Evolutionary conservation across 768 basidiomycete genomes (phyloP).

Genomic region (Lepiota brunneoincarnata): DNA sequence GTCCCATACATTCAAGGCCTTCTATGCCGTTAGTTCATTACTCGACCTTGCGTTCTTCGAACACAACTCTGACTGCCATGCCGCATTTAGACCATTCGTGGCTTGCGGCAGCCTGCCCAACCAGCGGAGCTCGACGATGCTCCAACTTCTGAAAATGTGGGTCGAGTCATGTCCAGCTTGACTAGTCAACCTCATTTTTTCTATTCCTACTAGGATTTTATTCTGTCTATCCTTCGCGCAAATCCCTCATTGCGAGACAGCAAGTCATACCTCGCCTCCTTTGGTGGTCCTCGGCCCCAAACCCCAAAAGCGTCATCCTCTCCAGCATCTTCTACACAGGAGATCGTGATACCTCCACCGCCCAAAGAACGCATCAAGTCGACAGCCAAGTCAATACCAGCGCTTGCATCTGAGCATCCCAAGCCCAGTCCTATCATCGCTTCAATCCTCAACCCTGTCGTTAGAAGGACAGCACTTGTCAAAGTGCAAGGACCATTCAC

Average conservation of each 20-base stretch:
- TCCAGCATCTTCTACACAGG: conserved; percentile 15
- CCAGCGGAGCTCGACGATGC: conserved; percentile 33
- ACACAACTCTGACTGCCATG: conserved; percentile 1
- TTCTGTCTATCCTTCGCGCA: conserved; percentile 89
- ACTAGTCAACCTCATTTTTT: conserved; percentile 6
- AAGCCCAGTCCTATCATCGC: conserved; percentile 57
- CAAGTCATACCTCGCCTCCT: conserved; percentile 87
- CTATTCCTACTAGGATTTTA: conserved; percentile 74
- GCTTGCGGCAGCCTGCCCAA: conserved; percentile 31
- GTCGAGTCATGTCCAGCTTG: conserved; percentile 17
- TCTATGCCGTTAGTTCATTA: conserved; percentile 48
- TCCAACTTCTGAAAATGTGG: conserved; percentile 50
- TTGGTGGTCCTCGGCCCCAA: conserved; percentile 57
- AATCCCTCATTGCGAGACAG: conserved; percentile 92
- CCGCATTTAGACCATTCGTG: conserved; percentile 38
- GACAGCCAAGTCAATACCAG: conserved; percentile 32
- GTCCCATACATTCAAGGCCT: conserved; percentile 44
- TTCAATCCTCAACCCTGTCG: conserved; percentile 82
- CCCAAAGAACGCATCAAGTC: conserved; percentile 20
- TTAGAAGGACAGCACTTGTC: conserved; percentile 87
- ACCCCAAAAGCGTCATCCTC: conserved; percentile 19
- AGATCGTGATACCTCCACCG: conserved; percentile 25
- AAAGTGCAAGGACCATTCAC: conserved; percentile 97
- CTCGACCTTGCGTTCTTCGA: conserved; percentile 14
- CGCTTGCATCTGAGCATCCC: conserved; percentile 26